A percentile compares a stretch with the other conserved stretches of the same genome.
Evolutionary conservation across 305 asterid genomes (phyloP).

Genomic region (Salvia sclarea): DNA sequence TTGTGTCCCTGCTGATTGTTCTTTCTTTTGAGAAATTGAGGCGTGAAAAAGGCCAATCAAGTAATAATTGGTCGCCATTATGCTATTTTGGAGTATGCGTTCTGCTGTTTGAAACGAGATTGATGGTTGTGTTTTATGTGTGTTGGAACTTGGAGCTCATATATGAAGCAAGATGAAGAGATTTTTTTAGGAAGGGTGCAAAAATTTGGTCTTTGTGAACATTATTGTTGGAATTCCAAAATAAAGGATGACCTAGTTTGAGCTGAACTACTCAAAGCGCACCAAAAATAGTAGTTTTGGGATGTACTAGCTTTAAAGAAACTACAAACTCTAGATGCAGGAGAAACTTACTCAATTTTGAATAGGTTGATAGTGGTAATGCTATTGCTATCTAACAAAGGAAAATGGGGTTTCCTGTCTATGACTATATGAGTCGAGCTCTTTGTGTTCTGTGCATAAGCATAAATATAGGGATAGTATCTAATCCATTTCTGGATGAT

Average conservation of each 20-base stretch:
- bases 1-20: neutral
- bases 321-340: neutral
- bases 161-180: neutral
- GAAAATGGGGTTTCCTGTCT: neutral
- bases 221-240: neutral
- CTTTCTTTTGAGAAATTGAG: neutral
- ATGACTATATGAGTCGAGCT: too few relatives aligned
- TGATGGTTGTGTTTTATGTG: neutral
- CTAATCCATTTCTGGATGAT: too few relatives aligned
- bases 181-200: neutral
- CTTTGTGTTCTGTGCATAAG: too few relatives aligned
- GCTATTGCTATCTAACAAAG: neutral
- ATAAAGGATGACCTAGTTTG: neutral
- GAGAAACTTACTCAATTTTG: neutral
- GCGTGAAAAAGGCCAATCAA: neutral
- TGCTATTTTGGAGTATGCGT: neutral
- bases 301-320: too few relatives aligned
- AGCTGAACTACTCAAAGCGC: neutral
- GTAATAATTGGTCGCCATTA: neutral
- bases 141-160: neutral
- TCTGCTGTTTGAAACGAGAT: neutral
- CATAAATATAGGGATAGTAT: too few relatives aligned
- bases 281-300: too few relatives aligned
- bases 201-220: neutral
- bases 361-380: too few relatives aligned